These are phyloP conservation scores for Penicillium sp. DNA, from an alignment of 2,329 filamentous ascomycete species.

Conservation along the genomic window DNA sequence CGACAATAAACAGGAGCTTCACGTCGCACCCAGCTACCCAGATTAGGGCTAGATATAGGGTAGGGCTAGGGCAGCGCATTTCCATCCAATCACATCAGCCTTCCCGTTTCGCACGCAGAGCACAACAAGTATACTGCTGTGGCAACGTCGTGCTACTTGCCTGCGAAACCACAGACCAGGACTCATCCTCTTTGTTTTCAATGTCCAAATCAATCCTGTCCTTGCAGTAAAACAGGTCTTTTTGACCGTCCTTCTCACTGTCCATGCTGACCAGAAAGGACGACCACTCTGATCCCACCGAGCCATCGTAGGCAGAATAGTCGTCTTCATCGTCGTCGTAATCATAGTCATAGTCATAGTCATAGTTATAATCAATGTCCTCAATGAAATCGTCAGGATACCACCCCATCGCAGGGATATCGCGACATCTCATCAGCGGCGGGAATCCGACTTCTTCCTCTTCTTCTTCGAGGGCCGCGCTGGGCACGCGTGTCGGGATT, in stretches of 20 bases:
- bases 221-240: background rate
- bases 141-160: background rate
- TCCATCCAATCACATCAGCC: conserved; percentile 1
- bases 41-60: background rate
- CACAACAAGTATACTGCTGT: background rate
- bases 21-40: no score
- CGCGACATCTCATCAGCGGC: conserved; percentile 8
- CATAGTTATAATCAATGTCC: background rate
- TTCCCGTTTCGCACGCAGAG: no score
- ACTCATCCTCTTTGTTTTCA: conserved; percentile 2
- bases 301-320: background rate
- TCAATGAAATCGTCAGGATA: background rate
- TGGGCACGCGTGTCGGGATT: conserved; percentile 6
- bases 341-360: background rate
- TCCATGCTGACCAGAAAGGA: background rate
- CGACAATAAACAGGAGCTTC: background rate
- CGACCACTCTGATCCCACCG: background rate
- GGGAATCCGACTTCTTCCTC: conserved; percentile 3
- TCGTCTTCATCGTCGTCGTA: background rate
- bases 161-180: background rate
- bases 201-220: background rate
- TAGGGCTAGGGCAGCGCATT: background rate
- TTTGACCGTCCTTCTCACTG: background rate
- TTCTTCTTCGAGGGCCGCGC: background rate
- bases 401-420: conserved; percentile 7